phyloP scores from a whole-genome alignment of 1,139 yeast species.

The Pneumocystis jirovecii region DNA sequence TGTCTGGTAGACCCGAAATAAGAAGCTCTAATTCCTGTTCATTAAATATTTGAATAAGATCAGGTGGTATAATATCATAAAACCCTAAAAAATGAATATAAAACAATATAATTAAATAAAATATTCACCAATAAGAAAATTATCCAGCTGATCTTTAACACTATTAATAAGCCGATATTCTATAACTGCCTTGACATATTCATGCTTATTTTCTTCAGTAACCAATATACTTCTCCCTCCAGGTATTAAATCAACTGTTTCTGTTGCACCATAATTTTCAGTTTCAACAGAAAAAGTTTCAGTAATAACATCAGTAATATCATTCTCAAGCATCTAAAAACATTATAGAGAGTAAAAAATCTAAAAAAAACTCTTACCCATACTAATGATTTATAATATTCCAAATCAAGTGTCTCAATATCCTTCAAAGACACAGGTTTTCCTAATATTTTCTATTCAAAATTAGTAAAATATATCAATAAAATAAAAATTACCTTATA shows the following conservation, averaged over 20 bases:
- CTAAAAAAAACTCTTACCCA: conserved; percentile 34
- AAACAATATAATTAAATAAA: not conserved
- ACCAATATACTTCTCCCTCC: conserved; percentile 75
- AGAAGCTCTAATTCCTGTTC: conserved; percentile 89
- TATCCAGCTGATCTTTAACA: conserved; percentile 75
- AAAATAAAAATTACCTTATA: conserved; percentile 36
- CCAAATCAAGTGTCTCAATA: conserved; percentile 87
- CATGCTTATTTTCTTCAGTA: conserved; percentile 80
- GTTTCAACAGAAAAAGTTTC: conserved; percentile 90
- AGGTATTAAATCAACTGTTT: conserved; percentile 61
- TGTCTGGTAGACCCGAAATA: conserved; percentile 90
- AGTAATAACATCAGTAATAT: conserved; percentile 86
- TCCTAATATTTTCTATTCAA: conserved; percentile 43
- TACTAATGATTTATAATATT: conserved; percentile 75
- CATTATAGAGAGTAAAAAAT: not conserved
- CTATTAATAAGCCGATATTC: conserved; percentile 75
- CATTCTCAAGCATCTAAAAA: conserved; percentile 64
- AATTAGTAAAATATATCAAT: not conserved
- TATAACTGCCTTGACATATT: conserved; percentile 71
- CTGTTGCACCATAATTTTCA: conserved; percentile 87
- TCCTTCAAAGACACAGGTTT: conserved; percentile 75
- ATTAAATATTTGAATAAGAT: conserved; percentile 72
- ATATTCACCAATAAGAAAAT: conserved; percentile 40
- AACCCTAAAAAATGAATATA: conserved; percentile 37
- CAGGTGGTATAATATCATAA: conserved; percentile 83